Percentiles rank a stretch among this genome's conserved stretches.
These are phyloP conservation scores for Echinosophora koreensis DNA, from an alignment of 306 rosid genomes.

Conservation along the genomic window DNA sequence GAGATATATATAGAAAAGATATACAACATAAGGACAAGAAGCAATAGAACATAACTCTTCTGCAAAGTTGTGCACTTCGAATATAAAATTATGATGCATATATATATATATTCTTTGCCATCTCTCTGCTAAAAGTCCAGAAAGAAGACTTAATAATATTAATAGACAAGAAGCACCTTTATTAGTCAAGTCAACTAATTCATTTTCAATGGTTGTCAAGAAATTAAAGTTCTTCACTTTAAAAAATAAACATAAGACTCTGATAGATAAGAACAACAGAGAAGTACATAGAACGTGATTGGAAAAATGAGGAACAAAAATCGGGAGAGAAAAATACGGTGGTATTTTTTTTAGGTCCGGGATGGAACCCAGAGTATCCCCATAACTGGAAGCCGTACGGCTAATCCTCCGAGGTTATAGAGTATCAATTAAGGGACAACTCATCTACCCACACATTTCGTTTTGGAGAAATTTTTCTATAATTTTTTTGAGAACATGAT, in stretches of 20 bases:
- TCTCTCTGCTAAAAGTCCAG: neutral
- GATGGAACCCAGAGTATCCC: too few relatives aligned
- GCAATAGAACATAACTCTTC: conserved; percentile 22
- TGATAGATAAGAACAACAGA: neutral
- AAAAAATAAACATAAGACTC: neutral
- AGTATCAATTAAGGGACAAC: too few relatives aligned
- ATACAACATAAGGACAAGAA: conserved; percentile 1
- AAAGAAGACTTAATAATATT: neutral
- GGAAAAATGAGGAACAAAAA: neutral
- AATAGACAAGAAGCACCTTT: conserved; percentile 26
- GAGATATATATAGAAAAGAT: neutral
- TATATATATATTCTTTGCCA: conserved; percentile 1
- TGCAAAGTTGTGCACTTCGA: neutral
- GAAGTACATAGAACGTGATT: neutral
- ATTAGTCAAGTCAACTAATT: neutral
- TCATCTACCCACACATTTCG: too few relatives aligned
- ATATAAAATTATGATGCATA: neutral
- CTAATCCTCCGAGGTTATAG: too few relatives aligned
- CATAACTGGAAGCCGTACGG: too few relatives aligned
- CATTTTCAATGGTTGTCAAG: neutral
- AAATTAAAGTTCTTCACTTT: neutral
- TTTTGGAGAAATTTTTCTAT: too few relatives aligned
- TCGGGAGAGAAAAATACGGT: too few relatives aligned
- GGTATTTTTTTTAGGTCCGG: too few relatives aligned
- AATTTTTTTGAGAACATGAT: too few relatives aligned